Evolutionary conservation across 306 rosid species (phyloP).

Genomic region (Arachis stenosperma): DNA sequence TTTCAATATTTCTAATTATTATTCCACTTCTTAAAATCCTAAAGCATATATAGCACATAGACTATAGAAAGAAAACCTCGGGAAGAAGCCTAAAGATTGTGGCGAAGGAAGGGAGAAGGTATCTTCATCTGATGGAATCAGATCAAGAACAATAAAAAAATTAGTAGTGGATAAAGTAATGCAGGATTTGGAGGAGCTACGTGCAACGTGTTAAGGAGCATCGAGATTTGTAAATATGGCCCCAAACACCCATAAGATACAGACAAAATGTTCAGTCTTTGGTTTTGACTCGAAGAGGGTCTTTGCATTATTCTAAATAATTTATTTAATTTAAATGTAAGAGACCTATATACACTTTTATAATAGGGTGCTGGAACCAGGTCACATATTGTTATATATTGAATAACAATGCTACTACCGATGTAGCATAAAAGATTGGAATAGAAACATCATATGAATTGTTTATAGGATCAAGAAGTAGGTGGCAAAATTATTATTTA

Average conservation of each 20-base stretch:
- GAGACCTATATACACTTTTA: conserved; percentile 1
- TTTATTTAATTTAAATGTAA: neutral
- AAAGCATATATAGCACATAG: too few species aligned
- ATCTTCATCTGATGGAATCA: conserved; percentile 29
- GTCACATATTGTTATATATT: conserved; percentile 38
- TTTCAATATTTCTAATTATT: too few species aligned
- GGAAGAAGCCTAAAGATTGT: conserved; percentile 28
- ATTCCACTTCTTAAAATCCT: too few species aligned
- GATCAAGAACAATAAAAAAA: conserved; percentile 43
- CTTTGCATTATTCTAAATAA: conserved; percentile 5
- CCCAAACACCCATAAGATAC: conserved; percentile 37
- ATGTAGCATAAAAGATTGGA: conserved; percentile 61
- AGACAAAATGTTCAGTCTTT: conserved; percentile 58
- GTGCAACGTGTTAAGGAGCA: conserved; percentile 41
- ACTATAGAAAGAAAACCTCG: conserved; percentile 18
- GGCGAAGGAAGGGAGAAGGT: conserved; percentile 31
- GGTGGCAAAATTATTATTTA: conserved; percentile 20
- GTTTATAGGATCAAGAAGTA: conserved; percentile 43
- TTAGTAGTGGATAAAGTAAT: conserved; percentile 31
- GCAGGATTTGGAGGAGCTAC: conserved; percentile 43
- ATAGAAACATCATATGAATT: conserved; percentile 68
- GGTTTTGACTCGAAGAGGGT: conserved; percentile 51
- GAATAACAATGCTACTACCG: conserved; percentile 34
- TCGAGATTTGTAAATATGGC: conserved; percentile 59
- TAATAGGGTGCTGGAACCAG: conserved; percentile 35